Percentiles rank a stretch among this genome's conserved stretches.
Conservation (phyloP, 176 grass and related monocot genomes). For the Musa schizocarpa region DNA sequence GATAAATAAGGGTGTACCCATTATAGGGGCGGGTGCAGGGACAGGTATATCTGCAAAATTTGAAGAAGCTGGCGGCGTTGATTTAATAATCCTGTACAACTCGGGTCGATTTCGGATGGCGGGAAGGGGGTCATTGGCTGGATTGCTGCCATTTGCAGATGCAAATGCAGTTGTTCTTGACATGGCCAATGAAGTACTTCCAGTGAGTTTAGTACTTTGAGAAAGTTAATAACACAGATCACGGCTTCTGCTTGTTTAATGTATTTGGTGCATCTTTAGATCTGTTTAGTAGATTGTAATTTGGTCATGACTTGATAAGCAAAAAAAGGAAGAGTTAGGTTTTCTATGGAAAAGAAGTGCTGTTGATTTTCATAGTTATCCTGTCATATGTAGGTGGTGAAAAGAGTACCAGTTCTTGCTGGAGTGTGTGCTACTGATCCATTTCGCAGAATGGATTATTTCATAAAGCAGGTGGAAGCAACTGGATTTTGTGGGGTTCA, state of each 20-base stretch:
- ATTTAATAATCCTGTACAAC: conserved; percentile 91
- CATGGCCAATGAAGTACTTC: conserved; percentile 91
- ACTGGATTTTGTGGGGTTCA: conserved; percentile 84
- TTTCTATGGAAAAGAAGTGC: neutral
- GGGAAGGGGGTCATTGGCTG: conserved; percentile 82
- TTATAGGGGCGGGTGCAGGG: conserved; percentile 83
- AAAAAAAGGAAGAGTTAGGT: neutral
- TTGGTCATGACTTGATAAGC: neutral
- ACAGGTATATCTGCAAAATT: conserved; percentile 97
- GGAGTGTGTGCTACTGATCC: conserved; percentile 95
- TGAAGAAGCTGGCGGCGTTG: conserved; percentile 92
- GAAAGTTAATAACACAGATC: neutral
- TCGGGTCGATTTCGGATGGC: conserved; percentile 91
- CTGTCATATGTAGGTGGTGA: conserved; percentile 43
- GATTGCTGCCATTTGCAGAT: conserved; percentile 79
- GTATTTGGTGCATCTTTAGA: neutral
- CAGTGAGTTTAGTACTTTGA: conserved; percentile 39
- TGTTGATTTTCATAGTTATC: neutral
- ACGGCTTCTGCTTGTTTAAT: neutral
- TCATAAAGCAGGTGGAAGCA: conserved; percentile 68
- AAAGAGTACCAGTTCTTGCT: conserved; percentile 87
- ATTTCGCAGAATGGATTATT: conserved; percentile 80
- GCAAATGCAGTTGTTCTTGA: conserved; percentile 91
- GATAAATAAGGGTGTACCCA: conserved; percentile 62
- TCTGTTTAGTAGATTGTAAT: neutral